Evolutionary conservation across 2,329 filamentous ascomycete species (phyloP).

Genomic region (Sporothrix globosa): DNA sequence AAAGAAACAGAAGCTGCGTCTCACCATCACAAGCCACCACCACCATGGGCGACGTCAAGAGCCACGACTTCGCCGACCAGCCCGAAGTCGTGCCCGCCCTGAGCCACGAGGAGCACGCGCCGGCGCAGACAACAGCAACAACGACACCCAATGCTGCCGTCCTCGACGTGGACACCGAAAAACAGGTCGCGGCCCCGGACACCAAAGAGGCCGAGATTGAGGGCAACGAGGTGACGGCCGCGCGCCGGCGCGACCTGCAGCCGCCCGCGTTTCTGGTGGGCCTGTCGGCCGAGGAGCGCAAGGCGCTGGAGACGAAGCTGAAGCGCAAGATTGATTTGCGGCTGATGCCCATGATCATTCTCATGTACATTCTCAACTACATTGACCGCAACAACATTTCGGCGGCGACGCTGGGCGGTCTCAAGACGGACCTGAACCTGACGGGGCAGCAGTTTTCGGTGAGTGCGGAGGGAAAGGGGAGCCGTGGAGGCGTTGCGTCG

Average conservation of each 20-base stretch:
- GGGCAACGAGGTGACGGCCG: conserved; percentile 42
- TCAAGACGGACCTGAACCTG: conserved; percentile 52
- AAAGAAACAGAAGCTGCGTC: too few relatives aligned
- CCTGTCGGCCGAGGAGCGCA: conserved; percentile 37
- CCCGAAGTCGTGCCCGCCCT: conserved; percentile 20
- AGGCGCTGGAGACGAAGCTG: conserved; percentile 57
- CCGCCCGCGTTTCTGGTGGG: conserved; percentile 31
- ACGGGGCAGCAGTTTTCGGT: conserved; percentile 40
- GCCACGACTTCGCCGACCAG: neutral
- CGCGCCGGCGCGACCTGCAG: conserved; percentile 51
- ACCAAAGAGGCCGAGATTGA: conserved; percentile 1
- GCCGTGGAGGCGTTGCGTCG: neutral
- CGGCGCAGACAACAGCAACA: neutral
- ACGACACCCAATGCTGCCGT: neutral
- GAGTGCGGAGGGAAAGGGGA: neutral
- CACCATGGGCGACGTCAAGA: neutral
- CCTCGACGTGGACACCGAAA: conserved; percentile 15
- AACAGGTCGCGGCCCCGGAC: neutral
- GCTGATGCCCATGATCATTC: conserved; percentile 61
- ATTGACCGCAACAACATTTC: conserved; percentile 53
- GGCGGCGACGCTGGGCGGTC: conserved; percentile 50
- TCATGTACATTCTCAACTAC: conserved; percentile 69
- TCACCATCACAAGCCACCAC: neutral
- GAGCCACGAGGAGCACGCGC: conserved; percentile 20
- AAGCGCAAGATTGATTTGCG: conserved; percentile 63